Evolutionary conservation across 2,329 filamentous ascomycete genomes (phyloP).

Genomic region (Aspergillus fijiensis): DNA sequence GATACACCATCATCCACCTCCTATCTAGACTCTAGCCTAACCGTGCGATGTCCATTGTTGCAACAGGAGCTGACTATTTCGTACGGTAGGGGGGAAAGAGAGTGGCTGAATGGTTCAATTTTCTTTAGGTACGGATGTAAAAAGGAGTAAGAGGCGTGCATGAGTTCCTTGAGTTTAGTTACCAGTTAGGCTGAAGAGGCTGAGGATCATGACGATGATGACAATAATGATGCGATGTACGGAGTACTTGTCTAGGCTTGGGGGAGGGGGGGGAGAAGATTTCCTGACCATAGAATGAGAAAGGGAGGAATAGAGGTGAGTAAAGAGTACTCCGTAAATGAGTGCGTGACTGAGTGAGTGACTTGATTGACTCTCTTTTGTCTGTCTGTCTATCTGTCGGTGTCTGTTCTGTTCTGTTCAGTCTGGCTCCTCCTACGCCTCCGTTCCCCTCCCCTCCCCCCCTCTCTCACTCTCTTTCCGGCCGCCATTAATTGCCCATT

Average conservation of each 20-base stretch:
- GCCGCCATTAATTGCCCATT: conserved; percentile 4
- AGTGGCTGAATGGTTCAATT: not conserved
- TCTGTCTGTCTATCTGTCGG: not conserved
- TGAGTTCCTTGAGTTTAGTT: not conserved
- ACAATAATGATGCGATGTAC: conserved; percentile 1
- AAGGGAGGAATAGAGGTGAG: not conserved
- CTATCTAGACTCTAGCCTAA: not conserved
- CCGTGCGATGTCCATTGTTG: not conserved
- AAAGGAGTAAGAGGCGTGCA: not conserved
- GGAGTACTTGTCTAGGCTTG: not conserved
- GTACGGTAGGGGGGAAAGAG: not conserved
- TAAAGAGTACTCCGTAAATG: not conserved
- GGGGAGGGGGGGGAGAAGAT: not conserved
- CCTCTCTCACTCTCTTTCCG: not conserved
- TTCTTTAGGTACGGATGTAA: not conserved
- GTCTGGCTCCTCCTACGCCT: too few species aligned
- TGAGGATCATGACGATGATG: conserved; percentile 2
- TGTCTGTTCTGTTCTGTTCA: too few species aligned
- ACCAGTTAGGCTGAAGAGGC: not conserved
- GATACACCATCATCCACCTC: not conserved
- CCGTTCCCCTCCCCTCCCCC: not conserved
- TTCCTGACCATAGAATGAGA: conserved; percentile 2
- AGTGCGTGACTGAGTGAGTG: not conserved
- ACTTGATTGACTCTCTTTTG: not conserved
- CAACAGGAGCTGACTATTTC: not conserved